Base-by-base conservation (phyloP, 106 monocot species). In the Amphibolis antarctica region DNA sequence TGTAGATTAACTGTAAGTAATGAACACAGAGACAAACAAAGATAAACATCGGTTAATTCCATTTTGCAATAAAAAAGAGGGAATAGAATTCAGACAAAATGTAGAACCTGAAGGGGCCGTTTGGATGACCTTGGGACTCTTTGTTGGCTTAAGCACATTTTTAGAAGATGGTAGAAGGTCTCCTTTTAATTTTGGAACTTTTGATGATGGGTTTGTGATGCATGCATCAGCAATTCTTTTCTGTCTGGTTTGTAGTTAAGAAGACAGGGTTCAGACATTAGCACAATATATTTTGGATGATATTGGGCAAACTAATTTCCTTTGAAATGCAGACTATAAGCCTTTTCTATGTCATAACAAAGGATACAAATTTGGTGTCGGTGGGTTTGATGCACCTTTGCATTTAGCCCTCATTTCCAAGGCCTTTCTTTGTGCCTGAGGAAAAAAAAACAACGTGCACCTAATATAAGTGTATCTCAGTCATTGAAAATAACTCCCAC, bases 301-400 rank as follows among this genome's bases (percentile, higher is more conserved):
- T 6, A 13, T 24, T 27, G 15, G 36, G 36, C 36, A 36, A 2
- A 36, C 36, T 36, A 36, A 4, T 36, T 36, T 36, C 36, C 7
- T 36, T 7, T 36, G 36, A 36, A 7, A 36, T 36, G 4, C 36
- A 2, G 7, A 36, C 2, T 36, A 36, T 4, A 4, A 36, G 7
- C 4, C 36, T 36, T 36, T 36, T 7, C 2, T 36, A 4, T 36
- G 36, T 36, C 28, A 42, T 43, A 24, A 45, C 17, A 52, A 81
- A 88, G 88, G 88, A 88, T 88, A 88, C 69, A 76, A 79, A 66
- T 69, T 65, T 46, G 61, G 20, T 60, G 55, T 46, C 9, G 81
- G 71, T 44, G 77, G 63, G 25, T 50, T 68, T 23, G 62, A 76
- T 1, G 69, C 14, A 50, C 21, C 46, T 53, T 60, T 81, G 46